phyloP scores from a whole-genome alignment of 208 protist species.

The Acanthamoeba quina region DNA sequence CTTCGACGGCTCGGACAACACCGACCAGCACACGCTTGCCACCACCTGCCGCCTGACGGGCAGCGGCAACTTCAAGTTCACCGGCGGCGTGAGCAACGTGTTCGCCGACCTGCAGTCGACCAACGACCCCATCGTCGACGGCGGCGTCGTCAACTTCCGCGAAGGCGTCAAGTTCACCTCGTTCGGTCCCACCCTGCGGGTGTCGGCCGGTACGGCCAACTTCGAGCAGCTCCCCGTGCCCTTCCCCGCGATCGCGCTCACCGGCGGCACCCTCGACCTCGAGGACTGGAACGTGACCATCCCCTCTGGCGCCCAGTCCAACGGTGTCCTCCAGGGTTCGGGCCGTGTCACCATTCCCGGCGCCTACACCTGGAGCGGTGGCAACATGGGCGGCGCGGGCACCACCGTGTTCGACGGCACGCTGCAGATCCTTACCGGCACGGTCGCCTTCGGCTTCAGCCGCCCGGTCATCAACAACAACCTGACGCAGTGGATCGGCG shows the following conservation, averaged over 20 bases:
- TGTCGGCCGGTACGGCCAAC: slow-evolving; percentile 48
- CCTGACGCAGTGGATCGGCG: slow-evolving; percentile 50
- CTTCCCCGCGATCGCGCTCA: slow-evolving; percentile 24
- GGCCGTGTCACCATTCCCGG: slow-evolving; percentile 11
- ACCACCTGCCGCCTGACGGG: slow-evolving; percentile 34
- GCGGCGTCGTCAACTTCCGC: slow-evolving; percentile 70
- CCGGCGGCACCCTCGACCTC: slow-evolving; percentile 44
- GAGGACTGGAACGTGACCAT: slow-evolving; percentile 55
- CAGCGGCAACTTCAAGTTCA: slow-evolving; percentile 49
- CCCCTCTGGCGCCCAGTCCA: background rate
- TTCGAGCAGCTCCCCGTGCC: slow-evolving; percentile 32
- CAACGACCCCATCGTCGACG: slow-evolving; percentile 63
- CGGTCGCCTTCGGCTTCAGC: slow-evolving; percentile 20
- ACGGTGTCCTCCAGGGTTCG: background rate
- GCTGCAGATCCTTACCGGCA: background rate
- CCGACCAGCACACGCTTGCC: slow-evolving; percentile 41
- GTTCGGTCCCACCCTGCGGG: slow-evolving; percentile 42
- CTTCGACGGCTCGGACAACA: slow-evolving; percentile 8
- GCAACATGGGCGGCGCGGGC: slow-evolving; percentile 17
- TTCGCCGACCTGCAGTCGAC: slow-evolving; percentile 54
- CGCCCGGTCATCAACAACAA: slow-evolving; percentile 58
- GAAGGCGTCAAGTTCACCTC: slow-evolving; percentile 1
- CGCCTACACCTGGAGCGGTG: slow-evolving; percentile 13
- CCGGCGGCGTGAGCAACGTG: slow-evolving; percentile 54
- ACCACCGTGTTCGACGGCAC: slow-evolving; percentile 61